Conservation (phyloP, 2,329 filamentous ascomycete species). For the Neopestalotiopsis sp. region DNA sequence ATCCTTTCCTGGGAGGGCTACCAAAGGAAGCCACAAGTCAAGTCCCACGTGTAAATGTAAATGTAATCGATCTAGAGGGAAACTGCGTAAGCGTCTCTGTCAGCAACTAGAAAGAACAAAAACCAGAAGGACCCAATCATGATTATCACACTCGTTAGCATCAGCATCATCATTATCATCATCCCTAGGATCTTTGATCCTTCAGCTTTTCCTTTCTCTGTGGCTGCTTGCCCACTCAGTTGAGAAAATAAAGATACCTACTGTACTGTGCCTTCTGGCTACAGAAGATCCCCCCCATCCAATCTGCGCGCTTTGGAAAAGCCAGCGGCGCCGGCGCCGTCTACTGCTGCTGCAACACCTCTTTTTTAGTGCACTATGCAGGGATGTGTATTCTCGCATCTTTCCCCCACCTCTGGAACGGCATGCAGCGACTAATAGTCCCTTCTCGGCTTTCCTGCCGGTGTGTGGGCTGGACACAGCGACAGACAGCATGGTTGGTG, state of each 20-base stretch:
- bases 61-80: neutral
- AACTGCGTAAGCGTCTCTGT: neutral
- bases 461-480: conserved; percentile 8
- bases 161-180: conserved; percentile 3
- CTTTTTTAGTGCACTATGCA: neutral
- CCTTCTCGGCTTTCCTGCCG: conserved; percentile 17
- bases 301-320: neutral
- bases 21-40: neutral
- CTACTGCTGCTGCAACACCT: neutral
- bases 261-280: neutral
- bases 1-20: conserved; percentile 5
- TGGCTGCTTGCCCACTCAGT: neutral
- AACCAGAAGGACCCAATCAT: too few species aligned
- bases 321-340: neutral
- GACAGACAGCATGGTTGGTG: conserved; percentile 15
- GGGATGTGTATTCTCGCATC: conserved; percentile 2
- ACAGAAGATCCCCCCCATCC: neutral
- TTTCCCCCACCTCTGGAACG: neutral
- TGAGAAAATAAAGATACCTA: neutral
- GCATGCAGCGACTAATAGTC: conserved; percentile 15
- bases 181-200: neutral
- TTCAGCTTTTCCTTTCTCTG: neutral
- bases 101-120: neutral
- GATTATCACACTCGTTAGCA: too few species aligned
- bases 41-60: conserved; percentile 11